Evolutionary conservation across 169 alveolate genomes (phyloP), one percentile per base, ranked within the genome.

Genomic region (Hepatocystis sp.): DNA sequence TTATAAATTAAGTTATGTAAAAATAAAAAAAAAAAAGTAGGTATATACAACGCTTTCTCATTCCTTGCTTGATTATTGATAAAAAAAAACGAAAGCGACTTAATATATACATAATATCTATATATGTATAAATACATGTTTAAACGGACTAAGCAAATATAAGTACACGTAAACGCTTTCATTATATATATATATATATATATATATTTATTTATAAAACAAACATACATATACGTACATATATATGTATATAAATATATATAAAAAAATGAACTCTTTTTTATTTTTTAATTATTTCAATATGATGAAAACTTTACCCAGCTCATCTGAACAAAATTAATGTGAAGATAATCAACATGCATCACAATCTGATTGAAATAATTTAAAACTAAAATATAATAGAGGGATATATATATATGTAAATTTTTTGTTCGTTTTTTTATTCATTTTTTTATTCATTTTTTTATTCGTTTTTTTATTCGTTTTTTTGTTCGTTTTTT

Each of bases 341-440:
- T 36, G 10, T 71, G 86, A 25, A 63, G 86, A 71, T 71, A 42
- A 0, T 30, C 44, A 56, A 17, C 86, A 71, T 71, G 86, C 86
- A 71, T 71, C 86, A 71, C 86, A 71, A 71, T 71, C 86, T 71
- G 86, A 71, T 71, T 71, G 71, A 56, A 56, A 71, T 71, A 61
- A 49, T 47, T 46, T 15, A 28, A 7, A 13, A 27, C 25, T 28
- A 34, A 2, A 1, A 42, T 21, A 34, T 19, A 30, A 42, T 3
- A 60, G 13, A 34, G 19, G n/a, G 2, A 40, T 11, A 40, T 11
- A 11, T 11, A 40, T 11, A 40, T 40, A 40, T 11, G 36, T 17
- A 3, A 56, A 39, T 23, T n/a, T 21, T n/a, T 25, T 23, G 36
- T 11, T 1, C 15, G 3, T 53, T 4, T 27, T 46, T 46, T 13